Evolutionary conservation across 768 basidiomycete species (phyloP).

Genomic region (Kwoniella newhampshirensis): DNA sequence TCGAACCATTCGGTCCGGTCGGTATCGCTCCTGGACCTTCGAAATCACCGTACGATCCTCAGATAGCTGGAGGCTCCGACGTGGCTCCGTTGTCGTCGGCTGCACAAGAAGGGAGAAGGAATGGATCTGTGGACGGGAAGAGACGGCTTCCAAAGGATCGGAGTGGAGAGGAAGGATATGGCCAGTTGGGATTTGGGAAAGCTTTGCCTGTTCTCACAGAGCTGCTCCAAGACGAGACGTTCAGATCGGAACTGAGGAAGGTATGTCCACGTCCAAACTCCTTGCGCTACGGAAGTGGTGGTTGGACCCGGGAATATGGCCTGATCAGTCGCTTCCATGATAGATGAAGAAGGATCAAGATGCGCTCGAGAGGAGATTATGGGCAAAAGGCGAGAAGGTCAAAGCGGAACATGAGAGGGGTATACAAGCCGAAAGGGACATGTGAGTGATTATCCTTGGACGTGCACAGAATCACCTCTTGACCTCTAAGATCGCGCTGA

Average conservation of each 20-base stretch:
- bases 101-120: no score
- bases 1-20: conserved; percentile 38
- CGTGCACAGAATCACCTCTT: no score
- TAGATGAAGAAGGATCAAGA: conserved; percentile 49
- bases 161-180: conserved; percentile 22
- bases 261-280: conserved; percentile 20
- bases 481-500: no score
- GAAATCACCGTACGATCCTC: conserved; percentile 10
- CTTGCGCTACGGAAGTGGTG: no score
- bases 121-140: no score
- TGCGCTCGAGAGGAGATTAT: conserved; percentile 37
- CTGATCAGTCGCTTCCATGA: no score
- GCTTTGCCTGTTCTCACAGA: conserved; percentile 36
- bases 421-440: conserved; percentile 36
- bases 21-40: conserved; percentile 8
- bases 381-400: conserved; percentile 42
- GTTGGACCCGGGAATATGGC: no score
- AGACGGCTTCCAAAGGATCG: conserved; percentile 9
- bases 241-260: conserved; percentile 37
- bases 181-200: conserved; percentile 28
- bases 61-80: background rate
- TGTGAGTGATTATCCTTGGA: no score
- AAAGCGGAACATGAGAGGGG: conserved; percentile 42
- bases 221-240: conserved; percentile 34
- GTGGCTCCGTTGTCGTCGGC: no score